These are phyloP conservation scores for Populus alba DNA, from an alignment of 345 rosid species.

Conservation along the genomic window DNA sequence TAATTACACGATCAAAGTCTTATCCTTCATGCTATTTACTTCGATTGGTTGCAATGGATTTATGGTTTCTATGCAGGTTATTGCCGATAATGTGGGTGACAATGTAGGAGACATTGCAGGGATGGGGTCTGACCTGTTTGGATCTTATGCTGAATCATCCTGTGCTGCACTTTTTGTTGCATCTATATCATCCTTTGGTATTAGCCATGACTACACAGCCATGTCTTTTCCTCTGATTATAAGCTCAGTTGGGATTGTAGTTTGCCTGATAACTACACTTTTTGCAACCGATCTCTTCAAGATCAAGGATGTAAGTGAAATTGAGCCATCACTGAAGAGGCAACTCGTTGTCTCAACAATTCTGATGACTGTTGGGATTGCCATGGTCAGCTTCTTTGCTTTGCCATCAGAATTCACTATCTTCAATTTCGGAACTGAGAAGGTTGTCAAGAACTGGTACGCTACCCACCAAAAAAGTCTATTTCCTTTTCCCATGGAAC, in stretches of 20 bases:
- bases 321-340: slow-evolving; percentile 57
- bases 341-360: slow-evolving; percentile 69
- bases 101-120: slow-evolving; percentile 77
- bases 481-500: background rate
- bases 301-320: slow-evolving; percentile 50
- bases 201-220: slow-evolving; percentile 49
- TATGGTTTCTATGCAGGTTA: slow-evolving; percentile 40
- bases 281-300: slow-evolving; percentile 62
- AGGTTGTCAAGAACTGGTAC: slow-evolving; percentile 60
- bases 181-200: slow-evolving; percentile 59
- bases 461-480: background rate
- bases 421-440: slow-evolving; percentile 54
- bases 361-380: slow-evolving; percentile 64
- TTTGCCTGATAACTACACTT: slow-evolving; percentile 60
- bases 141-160: slow-evolving; percentile 68
- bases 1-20: background rate
- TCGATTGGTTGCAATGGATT: background rate
- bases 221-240: slow-evolving; percentile 59
- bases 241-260: slow-evolving; percentile 59
- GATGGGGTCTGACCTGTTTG: slow-evolving; percentile 69
- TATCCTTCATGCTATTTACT: background rate
- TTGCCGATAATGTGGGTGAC: slow-evolving; percentile 73
- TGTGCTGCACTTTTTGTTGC: slow-evolving; percentile 74
- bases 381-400: slow-evolving; percentile 44
- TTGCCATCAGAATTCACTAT: slow-evolving; percentile 63